Percentiles rank a stretch among this genome's conserved stretches.
Evolutionary conservation across 495 filamentous ascomycete genomes (phyloP).

Genomic region (Neurospora sp.): DNA sequence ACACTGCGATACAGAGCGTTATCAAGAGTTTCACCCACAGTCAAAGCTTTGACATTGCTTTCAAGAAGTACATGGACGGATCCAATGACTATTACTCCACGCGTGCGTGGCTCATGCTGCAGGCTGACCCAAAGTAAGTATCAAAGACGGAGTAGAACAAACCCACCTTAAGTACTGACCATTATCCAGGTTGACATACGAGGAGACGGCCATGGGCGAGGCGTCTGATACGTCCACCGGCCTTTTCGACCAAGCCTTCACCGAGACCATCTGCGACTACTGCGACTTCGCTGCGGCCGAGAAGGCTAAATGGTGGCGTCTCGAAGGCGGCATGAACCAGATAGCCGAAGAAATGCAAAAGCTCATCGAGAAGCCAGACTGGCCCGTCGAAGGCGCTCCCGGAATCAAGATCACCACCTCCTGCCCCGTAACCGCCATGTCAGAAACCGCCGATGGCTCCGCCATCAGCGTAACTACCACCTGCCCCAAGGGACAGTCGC

Average conservation of each 20-base stretch:
- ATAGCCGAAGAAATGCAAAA: background rate
- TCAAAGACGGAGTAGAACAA: background rate
- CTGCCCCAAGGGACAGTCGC: background rate
- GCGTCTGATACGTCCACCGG: constrained; percentile 14
- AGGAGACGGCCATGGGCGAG: constrained; percentile 3
- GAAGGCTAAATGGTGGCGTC: background rate
- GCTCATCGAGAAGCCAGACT: background rate
- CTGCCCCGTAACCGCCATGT: constrained; percentile 16
- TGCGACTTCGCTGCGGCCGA: constrained; percentile 17
- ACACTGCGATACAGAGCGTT: background rate
- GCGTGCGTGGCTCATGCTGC: constrained; percentile 2
- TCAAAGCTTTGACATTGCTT: background rate
- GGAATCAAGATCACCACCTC: constrained; percentile 7
- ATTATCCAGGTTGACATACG: background rate
- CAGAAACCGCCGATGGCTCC: background rate
- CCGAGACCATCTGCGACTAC: constrained; percentile 25
- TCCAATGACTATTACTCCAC: constrained; percentile 5
- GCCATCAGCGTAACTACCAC: background rate
- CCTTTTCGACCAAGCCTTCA: constrained; percentile 27
- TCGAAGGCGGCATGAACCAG: constrained; percentile 2
- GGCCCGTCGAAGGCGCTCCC: background rate
- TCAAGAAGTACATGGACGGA: background rate
- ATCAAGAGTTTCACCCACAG: background rate
- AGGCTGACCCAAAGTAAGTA: background rate
- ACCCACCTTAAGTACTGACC: background rate